These are phyloP conservation scores for Komagataella kurtzmanii DNA, from an alignment of 805 yeast genomes.

Conservation along the genomic window DNA sequence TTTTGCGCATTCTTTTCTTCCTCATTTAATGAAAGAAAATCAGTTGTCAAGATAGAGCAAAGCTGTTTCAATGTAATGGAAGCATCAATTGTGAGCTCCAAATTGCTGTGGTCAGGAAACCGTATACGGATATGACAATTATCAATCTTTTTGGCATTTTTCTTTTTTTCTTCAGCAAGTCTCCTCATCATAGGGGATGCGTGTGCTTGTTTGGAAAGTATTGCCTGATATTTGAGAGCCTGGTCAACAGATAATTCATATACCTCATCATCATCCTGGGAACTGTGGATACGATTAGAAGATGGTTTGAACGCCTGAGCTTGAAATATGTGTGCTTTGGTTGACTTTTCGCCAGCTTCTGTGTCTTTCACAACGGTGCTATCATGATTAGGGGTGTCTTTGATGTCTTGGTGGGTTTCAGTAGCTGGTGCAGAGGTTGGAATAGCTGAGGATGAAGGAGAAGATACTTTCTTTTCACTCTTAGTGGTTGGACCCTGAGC, in stretches of 20 bases:
- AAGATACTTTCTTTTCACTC: neutral
- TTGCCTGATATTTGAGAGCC: slow-evolving; percentile 37
- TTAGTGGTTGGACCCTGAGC: neutral
- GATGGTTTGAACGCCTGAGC: slow-evolving; percentile 10
- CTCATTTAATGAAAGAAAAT: slow-evolving; percentile 12
- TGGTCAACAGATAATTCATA: slow-evolving; percentile 37
- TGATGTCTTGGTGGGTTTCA: neutral
- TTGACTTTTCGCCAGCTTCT: neutral
- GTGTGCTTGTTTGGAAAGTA: slow-evolving; percentile 28
- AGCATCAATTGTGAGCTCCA: slow-evolving; percentile 37
- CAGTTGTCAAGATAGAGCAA: slow-evolving; percentile 8
- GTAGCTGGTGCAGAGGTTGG: neutral
- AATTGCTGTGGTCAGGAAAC: slow-evolving; percentile 41
- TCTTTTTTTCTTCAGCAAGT: slow-evolving; percentile 19
- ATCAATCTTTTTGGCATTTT: slow-evolving; percentile 9
- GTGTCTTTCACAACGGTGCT: neutral
- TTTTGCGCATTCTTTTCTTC: neutral
- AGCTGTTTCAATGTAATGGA: slow-evolving; percentile 21
- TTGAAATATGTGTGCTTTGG: neutral
- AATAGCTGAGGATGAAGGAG: neutral
- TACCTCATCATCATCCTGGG: slow-evolving; percentile 17
- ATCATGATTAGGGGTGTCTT: neutral
- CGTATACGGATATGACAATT: slow-evolving; percentile 33
- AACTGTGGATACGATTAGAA: slow-evolving; percentile 2
- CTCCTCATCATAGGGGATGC: slow-evolving; percentile 16